Base-by-base conservation (phyloP, 768 basidiomycete genomes). In the Rubroboletus satanas region DNA sequence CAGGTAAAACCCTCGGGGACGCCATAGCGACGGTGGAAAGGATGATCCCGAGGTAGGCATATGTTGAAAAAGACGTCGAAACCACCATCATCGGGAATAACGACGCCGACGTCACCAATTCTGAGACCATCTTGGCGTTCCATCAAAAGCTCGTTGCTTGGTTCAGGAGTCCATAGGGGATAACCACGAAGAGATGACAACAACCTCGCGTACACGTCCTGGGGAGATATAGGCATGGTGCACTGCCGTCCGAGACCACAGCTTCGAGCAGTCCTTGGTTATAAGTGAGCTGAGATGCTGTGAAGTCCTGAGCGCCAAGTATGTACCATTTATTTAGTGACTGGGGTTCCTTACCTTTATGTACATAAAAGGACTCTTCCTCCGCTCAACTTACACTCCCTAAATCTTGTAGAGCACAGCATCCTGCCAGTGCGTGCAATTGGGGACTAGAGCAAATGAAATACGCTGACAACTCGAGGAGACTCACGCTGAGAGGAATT, bases 51-150 rank as follows among this genome's bases (percentile, higher is more conserved):
- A 43, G 70, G 64, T 8, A 68, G 51, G 31, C 62, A 68, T 6
- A 73, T 67, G 48, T 71, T 73, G 60, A 74, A 74, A 0, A 73
- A 60, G 54, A 68, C 70, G 49, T 67, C 66, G 28, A 74, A 74
- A 9, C 59, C 61, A 12, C 73, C 73, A 45, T 64, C 58, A 3
- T 62, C 61, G 1, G 64, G 52, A 5, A 55, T 64, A 21, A 72
- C 60, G 11, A 74, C 35, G 6, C 47, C 47, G 7, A 48, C 66
- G 52, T 75, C 73, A 6, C 73, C 73, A 17, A 73, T 69, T 31
- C 51, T 66, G 33, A 70, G 60, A 6, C 72, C 71, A 17, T 59
- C 51, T 15, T 18, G 46, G 14, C 59, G 61, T 29, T 72, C 66
- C 5, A 57, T 38, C 21, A 68, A 63, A 8, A 72, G 55, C 17